Base-by-base conservation (phyloP, 139 green algal genomes). In the Coccomyxa sp. region DNA sequence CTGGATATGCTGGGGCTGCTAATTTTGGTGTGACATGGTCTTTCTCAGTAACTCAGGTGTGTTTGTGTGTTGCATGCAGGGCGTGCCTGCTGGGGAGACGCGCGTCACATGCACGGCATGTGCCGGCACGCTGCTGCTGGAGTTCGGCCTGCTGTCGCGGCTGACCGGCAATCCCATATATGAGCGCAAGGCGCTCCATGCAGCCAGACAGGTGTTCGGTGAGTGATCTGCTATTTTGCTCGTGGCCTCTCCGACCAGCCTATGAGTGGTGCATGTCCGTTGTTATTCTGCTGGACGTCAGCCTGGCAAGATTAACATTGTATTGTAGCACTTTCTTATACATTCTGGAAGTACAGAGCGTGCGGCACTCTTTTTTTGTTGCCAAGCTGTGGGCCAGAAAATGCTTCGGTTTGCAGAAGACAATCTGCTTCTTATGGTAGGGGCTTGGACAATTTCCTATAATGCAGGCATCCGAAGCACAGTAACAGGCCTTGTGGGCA, bases 71-170 rank as follows among this genome's bases (percentile, higher is more conserved):
- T 68, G n/a, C 77, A 45, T 83, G 71, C 83, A 91, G 86, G 88
- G 85, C 12, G 79, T 92, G 51, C 31, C 91, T 23, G 76, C 81
- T 9, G 82, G 81, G 16, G 91, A 95, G 31, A 89, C 88, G 59
- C 89, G 90, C 32, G 58, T 86, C 30, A 96, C 95, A 13, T 98
- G 94, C 84, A 95, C 93, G n/a, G 95, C 95, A 3, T 96, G 93
- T 78, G 95, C 93, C 0, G 93, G 92, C 32, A 98, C 95, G 12
- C 80, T 98, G 82, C 86, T 97, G 71, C 85, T 98, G 67, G 95
- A 98, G 89, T 96, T 98, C 84, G 93, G 92, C 0, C 71, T 92
- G 75, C 88, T 98, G 21, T 93, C 86, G 0, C 79, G 80, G 1
- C 82, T 97, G 28, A 95, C 91, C 10, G 91, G 82, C 60, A 85